Percentiles rank a stretch among this genome's conserved stretches.
phyloP scores from a whole-genome alignment of 2,329 filamentous ascomycete genomes.

The Colletotrichum sp. region DNA sequence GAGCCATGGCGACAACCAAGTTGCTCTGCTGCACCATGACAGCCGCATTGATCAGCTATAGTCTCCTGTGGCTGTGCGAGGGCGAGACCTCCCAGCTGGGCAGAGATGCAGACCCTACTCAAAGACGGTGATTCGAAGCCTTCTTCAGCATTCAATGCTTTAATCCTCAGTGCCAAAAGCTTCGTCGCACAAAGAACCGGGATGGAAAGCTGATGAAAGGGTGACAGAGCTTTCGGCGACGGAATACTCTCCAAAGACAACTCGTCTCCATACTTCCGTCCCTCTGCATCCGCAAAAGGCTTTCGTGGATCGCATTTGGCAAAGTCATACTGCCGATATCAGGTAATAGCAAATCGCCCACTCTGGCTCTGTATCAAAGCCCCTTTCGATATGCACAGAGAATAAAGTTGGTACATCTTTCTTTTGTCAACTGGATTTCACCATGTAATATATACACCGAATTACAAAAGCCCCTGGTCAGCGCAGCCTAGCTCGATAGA shows the following conservation, averaged over 20 bases:
- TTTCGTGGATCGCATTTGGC: background rate
- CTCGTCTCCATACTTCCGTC: background rate
- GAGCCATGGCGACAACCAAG: background rate
- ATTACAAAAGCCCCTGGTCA: background rate
- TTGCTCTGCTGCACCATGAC: background rate
- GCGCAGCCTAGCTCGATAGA: slow-evolving; percentile 5
- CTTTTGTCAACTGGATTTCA: background rate
- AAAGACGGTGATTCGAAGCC: background rate
- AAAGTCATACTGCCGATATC: too few relatives aligned
- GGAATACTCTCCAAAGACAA: background rate
- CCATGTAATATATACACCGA: background rate
- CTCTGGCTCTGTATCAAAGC: background rate
- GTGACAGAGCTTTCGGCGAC: background rate
- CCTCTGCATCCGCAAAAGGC: background rate
- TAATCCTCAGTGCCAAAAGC: background rate
- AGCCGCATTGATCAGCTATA: background rate
- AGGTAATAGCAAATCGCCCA: background rate
- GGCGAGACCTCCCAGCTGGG: background rate
- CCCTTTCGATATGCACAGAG: rapidly evolving
- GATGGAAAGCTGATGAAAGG: background rate
- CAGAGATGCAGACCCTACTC: background rate
- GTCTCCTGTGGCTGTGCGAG: background rate
- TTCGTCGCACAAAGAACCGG: background rate
- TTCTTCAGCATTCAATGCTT: background rate
- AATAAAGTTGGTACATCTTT: background rate